phyloP scores from a whole-genome alignment of 306 rosid species.

The Canavalia gladiata region DNA sequence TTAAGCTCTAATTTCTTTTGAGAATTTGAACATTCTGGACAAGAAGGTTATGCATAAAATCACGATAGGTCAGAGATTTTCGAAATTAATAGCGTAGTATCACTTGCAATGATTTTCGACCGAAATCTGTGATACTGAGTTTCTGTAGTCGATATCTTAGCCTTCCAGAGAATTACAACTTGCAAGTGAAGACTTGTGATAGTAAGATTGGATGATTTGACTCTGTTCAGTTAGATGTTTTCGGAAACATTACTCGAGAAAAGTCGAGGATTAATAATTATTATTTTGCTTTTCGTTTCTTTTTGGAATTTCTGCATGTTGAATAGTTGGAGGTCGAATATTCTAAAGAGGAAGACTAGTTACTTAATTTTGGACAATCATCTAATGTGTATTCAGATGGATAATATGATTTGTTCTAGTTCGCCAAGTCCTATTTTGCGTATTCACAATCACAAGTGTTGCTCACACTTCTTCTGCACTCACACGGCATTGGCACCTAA shows the following conservation, averaged over 20 bases:
- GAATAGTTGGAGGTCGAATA: slow-evolving; percentile 18
- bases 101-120: neutral
- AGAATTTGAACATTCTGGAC: slow-evolving; percentile 28
- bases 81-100: neutral
- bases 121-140: slow-evolving; percentile 18
- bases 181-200: slow-evolving; percentile 4
- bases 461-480: slow-evolving; percentile 23
- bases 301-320: slow-evolving; percentile 18
- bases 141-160: neutral
- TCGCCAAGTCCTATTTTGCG: neutral
- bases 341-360: slow-evolving; percentile 20
- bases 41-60: slow-evolving; percentile 20
- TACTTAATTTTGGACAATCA: neutral
- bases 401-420: neutral
- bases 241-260: neutral
- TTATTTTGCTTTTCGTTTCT: neutral
- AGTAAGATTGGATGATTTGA: slow-evolving; percentile 4
- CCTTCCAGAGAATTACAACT: neutral
- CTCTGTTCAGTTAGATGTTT: slow-evolving; percentile 9
- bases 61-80: slow-evolving; percentile 10
- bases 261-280: neutral
- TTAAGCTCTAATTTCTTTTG: slow-evolving; percentile 23
- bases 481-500: neutral
- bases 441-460: neutral
- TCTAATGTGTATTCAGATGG: slow-evolving; percentile 7